Percentiles rank a stretch among this genome's conserved stretches.
Evolutionary conservation across 164 flowering plant species (phyloP).

Genomic region (Magnolia officinalis): DNA sequence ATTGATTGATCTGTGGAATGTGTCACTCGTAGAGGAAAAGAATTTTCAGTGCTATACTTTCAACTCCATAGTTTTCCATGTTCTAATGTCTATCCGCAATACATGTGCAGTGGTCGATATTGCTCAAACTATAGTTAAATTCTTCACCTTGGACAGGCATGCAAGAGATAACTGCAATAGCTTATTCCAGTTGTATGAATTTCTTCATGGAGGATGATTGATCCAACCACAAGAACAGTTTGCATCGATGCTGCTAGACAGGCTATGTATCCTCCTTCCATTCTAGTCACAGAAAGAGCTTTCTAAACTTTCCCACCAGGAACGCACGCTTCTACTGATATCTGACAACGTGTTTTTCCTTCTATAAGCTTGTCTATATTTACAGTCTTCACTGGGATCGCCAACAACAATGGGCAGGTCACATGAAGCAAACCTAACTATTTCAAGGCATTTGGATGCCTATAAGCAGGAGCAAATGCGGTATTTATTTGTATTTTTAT

Average conservation of each 20-base stretch:
- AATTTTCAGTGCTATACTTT: neutral
- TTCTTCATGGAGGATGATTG: neutral
- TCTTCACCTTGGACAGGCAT: neutral
- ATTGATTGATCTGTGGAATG: neutral
- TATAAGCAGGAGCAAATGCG: neutral
- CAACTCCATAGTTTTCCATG: neutral
- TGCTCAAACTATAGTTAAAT: neutral
- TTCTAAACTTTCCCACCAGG: neutral
- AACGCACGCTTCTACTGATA: neutral
- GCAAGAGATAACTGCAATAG: neutral
- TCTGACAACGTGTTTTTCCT: neutral
- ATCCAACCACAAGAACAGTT: neutral
- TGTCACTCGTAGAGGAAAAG: neutral
- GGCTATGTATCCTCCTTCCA: neutral
- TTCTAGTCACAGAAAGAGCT: neutral
- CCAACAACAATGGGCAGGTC: neutral
- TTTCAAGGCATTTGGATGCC: neutral
- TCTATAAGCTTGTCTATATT: neutral
- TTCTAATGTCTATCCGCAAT: neutral
- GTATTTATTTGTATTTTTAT: neutral
- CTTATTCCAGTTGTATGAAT: neutral
- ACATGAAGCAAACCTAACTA: neutral
- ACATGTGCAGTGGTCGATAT: neutral
- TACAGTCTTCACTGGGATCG: neutral
- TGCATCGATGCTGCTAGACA: neutral